phyloP scores from a whole-genome alignment of 768 basidiomycete species.

The Leccinum broughii region DNA sequence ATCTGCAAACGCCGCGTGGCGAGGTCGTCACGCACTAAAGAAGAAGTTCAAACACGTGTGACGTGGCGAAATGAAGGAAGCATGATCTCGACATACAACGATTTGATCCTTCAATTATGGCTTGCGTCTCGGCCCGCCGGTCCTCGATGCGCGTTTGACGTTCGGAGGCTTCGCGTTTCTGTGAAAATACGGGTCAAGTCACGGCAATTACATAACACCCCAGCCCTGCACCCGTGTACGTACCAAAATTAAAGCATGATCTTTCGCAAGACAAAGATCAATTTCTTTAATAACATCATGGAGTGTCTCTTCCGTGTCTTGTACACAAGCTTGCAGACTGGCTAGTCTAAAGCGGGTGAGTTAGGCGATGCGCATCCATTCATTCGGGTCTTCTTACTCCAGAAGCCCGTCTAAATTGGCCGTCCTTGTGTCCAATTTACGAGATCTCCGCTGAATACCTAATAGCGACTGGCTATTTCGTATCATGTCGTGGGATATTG shows the following conservation, averaged over 20 bases:
- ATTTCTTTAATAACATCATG: constrained; percentile 48
- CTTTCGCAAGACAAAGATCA: constrained; percentile 46
- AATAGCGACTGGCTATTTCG: constrained; percentile 15
- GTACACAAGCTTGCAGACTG: constrained; percentile 51
- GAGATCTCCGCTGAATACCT: constrained; percentile 22
- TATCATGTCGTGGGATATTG: constrained; percentile 22
- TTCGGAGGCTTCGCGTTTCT: constrained; percentile 73
- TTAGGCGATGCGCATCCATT: background rate
- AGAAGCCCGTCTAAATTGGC: constrained; percentile 69
- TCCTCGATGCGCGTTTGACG: constrained; percentile 55
- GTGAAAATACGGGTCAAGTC: constrained; percentile 24
- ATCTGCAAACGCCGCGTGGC: constrained; percentile 45
- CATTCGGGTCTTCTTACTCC: constrained; percentile 49
- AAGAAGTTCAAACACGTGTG: constrained; percentile 14
- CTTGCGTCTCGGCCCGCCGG: constrained; percentile 44
- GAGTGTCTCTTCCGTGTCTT: constrained; percentile 51
- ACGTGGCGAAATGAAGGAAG: constrained; percentile 23
- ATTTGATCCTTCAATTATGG: constrained; percentile 44
- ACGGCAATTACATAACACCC: constrained; percentile 28
- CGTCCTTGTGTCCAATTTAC: constrained; percentile 41
- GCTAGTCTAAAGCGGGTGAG: constrained; percentile 43
- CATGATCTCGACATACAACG: constrained; percentile 42
- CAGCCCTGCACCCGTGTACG: constrained; percentile 7
- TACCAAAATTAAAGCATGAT: constrained; percentile 44
- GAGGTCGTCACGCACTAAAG: constrained; percentile 45